Percentiles rank a stretch among this genome's conserved stretches.
phyloP scores from a whole-genome alignment of 129 eudicot species.

The sunflower (Helianthus annuus) region HanXRQr2.0-SUNRISE NC_035444.2:107791065-107791564 shows the following conservation, averaged over 20 bases:
- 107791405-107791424: constrained; percentile 3
- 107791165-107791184: constrained; percentile 65
- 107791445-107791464: too few species aligned
- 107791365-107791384: background rate
- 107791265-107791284: constrained; percentile 15
- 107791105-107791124: background rate
- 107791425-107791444: background rate
- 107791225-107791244: constrained; percentile 86
- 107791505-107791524: too few species aligned
- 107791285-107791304: background rate
- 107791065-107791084: background rate
- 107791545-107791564: too few species aligned
- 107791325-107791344: constrained; percentile 79
- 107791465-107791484: too few species aligned
- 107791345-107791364: constrained; percentile 88
- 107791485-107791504: too few species aligned
- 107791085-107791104: background rate
- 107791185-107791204: constrained; percentile 97
- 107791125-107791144: constrained; percentile 11
- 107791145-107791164: background rate
- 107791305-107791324: constrained; percentile 91
- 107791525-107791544: too few species aligned
- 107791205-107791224: constrained; percentile 93
- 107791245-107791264: constrained; percentile 41
- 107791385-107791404: background rate